Evolutionary conservation across 352 stramenopile genomes (phyloP).

Genomic region (Globisporangium yorkense): DNA sequence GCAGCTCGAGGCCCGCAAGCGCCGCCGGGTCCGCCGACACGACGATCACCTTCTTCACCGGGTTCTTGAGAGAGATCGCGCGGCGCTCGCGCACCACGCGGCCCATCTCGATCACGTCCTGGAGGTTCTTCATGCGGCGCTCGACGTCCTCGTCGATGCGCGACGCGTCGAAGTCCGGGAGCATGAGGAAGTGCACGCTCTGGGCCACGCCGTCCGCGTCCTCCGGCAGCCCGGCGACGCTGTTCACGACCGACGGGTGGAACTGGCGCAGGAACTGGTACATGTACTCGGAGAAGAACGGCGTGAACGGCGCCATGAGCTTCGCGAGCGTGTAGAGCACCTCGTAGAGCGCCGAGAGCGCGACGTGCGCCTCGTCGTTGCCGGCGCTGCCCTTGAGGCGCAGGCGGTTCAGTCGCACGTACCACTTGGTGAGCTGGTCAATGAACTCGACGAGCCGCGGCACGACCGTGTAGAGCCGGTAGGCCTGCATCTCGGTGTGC

Average conservation of each 20-base stretch:
- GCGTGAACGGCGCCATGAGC: constrained; percentile 99
- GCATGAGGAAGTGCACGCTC: constrained; percentile 95
- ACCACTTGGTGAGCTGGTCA: constrained; percentile 99
- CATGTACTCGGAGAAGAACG: constrained; percentile 99
- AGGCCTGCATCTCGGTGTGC: constrained; percentile 96
- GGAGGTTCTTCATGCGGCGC: constrained; percentile 92
- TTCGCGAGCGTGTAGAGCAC: constrained; percentile 93
- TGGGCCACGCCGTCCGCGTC: constrained; percentile 90
- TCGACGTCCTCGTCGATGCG: constrained; percentile 93
- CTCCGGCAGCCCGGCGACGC: constrained; percentile 44
- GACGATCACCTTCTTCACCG: constrained; percentile 95
- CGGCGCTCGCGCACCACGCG: constrained; percentile 95
- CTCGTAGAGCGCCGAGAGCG: constrained; percentile 96
- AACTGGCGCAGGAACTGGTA: constrained; percentile 98
- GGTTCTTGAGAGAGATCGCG: constrained; percentile 96
- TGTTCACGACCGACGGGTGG: constrained; percentile 86
- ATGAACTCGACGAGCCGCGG: constrained; percentile 97
- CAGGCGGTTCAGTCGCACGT: constrained; percentile 98
- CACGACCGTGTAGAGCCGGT: constrained; percentile 99
- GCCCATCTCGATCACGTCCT: constrained; percentile 96
- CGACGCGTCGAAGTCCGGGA: constrained; percentile 91
- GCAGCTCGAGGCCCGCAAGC: constrained; percentile 64
- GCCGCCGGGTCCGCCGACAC: constrained; percentile 86
- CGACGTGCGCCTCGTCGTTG: constrained; percentile 77
- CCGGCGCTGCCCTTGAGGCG: constrained; percentile 95